phyloP scores from a whole-genome alignment of 352 stramenopile species.

The Globisporangium polare region DNA sequence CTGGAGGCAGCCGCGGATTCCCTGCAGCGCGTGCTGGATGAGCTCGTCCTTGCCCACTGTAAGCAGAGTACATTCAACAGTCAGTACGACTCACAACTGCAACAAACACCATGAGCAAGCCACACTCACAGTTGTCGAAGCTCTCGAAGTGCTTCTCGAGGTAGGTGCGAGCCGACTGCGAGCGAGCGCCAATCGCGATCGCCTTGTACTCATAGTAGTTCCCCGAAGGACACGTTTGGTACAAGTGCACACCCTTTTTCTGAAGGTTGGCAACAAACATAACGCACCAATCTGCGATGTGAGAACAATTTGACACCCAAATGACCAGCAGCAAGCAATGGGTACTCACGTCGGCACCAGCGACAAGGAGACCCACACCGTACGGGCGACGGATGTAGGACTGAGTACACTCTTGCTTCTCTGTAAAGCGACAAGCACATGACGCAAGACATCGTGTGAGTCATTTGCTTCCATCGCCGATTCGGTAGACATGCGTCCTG shows the following conservation, averaged over 20 bases:
- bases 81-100: background rate
- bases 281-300: slow-evolving; percentile 8
- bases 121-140: slow-evolving; percentile 80
- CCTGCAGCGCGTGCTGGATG: slow-evolving; percentile 97
- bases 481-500: background rate
- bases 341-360: slow-evolving; percentile 77
- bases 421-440: slow-evolving; percentile 12
- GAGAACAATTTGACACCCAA: slow-evolving; percentile 1
- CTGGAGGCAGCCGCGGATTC: slow-evolving; percentile 94
- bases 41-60: slow-evolving; percentile 92
- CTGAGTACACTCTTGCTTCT: slow-evolving; percentile 99
- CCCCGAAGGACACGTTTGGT: slow-evolving; percentile 97
- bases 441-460: background rate
- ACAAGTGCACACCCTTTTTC: slow-evolving; percentile 97
- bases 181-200: slow-evolving; percentile 96
- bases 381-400: slow-evolving; percentile 98
- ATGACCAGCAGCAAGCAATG: background rate
- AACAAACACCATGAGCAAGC: background rate
- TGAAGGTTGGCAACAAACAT: slow-evolving; percentile 31
- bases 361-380: slow-evolving; percentile 97
- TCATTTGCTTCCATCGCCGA: background rate
- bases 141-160: slow-evolving; percentile 98
- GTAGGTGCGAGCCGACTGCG: slow-evolving; percentile 97
- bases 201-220: slow-evolving; percentile 99
- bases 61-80: slow-evolving; percentile 9